These are phyloP conservation scores for Flaveria sonorensis DNA, from an alignment of 129 eudicot species.

Conservation along the genomic window DNA sequence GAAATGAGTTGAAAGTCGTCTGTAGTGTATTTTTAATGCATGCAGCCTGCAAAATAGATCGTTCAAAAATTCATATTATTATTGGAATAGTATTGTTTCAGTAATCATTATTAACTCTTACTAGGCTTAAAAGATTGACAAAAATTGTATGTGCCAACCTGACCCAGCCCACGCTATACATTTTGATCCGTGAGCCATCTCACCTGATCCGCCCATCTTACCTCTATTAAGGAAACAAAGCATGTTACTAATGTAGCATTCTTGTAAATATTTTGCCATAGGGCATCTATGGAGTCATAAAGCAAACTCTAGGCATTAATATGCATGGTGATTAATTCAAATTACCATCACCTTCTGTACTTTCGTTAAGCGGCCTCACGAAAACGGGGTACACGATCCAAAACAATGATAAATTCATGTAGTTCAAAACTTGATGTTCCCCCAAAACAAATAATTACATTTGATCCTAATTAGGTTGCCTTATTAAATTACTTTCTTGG, in stretches of 20 bases:
- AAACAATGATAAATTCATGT: too few relatives aligned
- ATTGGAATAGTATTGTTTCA: background rate
- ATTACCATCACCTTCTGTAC: too few relatives aligned
- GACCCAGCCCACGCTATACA: background rate
- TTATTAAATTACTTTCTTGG: constrained; percentile 5
- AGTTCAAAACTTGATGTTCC: background rate
- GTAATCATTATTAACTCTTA: background rate
- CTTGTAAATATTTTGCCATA: background rate
- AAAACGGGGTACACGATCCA: background rate
- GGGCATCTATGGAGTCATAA: background rate
- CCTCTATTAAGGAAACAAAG: constrained; percentile 11
- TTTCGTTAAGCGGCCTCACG: background rate
- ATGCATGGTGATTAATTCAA: too few relatives aligned
- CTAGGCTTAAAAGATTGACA: background rate
- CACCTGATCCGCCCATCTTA: background rate
- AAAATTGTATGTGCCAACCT: background rate
- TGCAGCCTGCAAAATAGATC: background rate
- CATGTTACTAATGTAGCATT: background rate
- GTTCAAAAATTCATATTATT: background rate
- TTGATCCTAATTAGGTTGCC: constrained; percentile 4
- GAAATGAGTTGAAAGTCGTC: background rate
- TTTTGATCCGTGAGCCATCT: background rate
- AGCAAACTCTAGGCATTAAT: too few relatives aligned
- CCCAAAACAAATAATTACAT: constrained; percentile 4
- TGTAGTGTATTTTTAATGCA: background rate